Base-by-base conservation (phyloP, 495 filamentous ascomycete genomes). In the Amorphotheca resinae region DNA sequence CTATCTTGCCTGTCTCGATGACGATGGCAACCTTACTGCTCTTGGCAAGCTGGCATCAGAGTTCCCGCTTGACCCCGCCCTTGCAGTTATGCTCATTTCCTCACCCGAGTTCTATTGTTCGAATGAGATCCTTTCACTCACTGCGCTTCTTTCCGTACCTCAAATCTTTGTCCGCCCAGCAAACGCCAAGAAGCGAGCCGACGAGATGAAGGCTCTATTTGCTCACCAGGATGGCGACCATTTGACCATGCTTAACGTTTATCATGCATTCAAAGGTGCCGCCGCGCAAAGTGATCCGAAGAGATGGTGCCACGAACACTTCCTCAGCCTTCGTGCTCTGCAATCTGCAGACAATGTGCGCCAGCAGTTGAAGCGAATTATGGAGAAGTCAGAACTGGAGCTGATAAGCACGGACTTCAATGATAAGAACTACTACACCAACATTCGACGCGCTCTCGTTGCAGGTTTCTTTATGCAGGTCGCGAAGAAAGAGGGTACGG, bases 381-480 rank as follows among this genome's bases (percentile, higher is more conserved):
- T 99, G 91, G 91, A 96, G 64, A 83, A 79, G 15, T 70, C 82
- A 42, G 85, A 80, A 40, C 60, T 99, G 8, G 82, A 91, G 33
- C 73, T 99, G 36, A 59, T 96, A 36, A 87, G 79, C 45, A 94
- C 86, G 0, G 75, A 82, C 0, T 95, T 95, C 64, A 82, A 87
- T 38, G 79, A 96, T 63, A 95, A 94, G 70, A 82, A 88, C 49
- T 99, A 99, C 65, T 96, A 95, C 59, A 86, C 75, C 61, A 99
- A 99, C 56, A 96, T 99, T 55, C 82, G 87, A 16, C 79, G 85
- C 12, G 91, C 91, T 8, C 70, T 99, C n/a, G 81, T 94, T 11
- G 76, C 86, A 1, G 91, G 91, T 16, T 99, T 96, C 68, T 99
- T 99, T 70, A 99, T 99, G 91, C 93, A 99, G 57, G 82, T 96